phyloP scores from a whole-genome alignment of 192 early-diverging fungal genomes.

The Thamnidium elegans region DNA sequence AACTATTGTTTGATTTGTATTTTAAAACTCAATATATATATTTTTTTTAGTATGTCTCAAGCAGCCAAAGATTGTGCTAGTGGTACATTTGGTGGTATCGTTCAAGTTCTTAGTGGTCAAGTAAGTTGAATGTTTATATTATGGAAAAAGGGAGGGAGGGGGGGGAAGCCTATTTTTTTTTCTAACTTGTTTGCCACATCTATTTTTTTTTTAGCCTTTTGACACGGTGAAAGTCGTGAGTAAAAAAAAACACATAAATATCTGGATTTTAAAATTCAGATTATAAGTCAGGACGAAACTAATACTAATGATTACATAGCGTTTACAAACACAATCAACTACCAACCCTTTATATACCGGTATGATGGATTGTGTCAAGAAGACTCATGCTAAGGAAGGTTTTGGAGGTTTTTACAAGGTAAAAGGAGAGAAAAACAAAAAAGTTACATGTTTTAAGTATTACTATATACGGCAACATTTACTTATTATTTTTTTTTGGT shows the following conservation, averaged over 20 bases:
- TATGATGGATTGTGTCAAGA: slow-evolving; percentile 83
- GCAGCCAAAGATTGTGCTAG: slow-evolving; percentile 74
- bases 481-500: no score
- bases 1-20: background rate
- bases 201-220: slow-evolving; percentile 54
- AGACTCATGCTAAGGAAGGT: slow-evolving; percentile 83
- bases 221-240: slow-evolving; percentile 81
- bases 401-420: slow-evolving; percentile 84
- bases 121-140: slow-evolving; percentile 21
- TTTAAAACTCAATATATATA: background rate
- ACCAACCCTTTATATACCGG: slow-evolving; percentile 68
- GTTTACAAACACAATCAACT: slow-evolving; percentile 88
- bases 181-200: background rate
- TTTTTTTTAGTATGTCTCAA: slow-evolving; percentile 18
- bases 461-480: slow-evolving; percentile 3
- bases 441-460: background rate
- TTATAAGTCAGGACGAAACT: background rate
- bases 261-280: background rate
- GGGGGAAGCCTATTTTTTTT: background rate
- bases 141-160: background rate
- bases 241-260: background rate
- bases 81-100: slow-evolving; percentile 72
- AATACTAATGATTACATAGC: slow-evolving; percentile 33
- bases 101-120: slow-evolving; percentile 75
- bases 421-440: background rate